Base-by-base conservation (phyloP, 106 monocot genomes). In the Triglochin maritima region DNA sequence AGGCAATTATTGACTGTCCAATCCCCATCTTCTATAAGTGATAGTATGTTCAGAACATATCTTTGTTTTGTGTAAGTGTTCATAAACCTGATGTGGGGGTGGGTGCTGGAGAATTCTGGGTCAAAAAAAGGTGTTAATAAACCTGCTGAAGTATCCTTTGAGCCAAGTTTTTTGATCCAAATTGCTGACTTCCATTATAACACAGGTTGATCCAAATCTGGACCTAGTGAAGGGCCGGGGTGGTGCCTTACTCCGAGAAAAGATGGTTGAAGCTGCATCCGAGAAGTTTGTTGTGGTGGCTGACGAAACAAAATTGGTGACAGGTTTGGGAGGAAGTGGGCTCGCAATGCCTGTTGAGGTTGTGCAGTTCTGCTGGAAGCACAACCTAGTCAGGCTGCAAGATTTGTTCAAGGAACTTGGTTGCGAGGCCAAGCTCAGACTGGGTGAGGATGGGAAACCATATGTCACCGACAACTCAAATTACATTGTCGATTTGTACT, bases 301-400 rank as follows among this genome's bases (percentile, higher is more conserved):
- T 0, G 92, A 99, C 56, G 92, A 99, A 10, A 99, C 92, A 14
- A 99, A 99, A 59, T 82, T 99, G 3, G 92, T 98, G 14, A 69
- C 74, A 7, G 98, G 88, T 3, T 78, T 98, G 13, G 98, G 98
- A 13, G 98, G 98, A 12, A 92, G 92, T 56, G 92, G 92, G 7
- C 73, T 98, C 4, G 96, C 96, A 41, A 98, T 98, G 98, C 98
- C 91, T 0, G 98, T 98, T 44, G 98, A 92, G 71, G 98, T 98
- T 7, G 98, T 98, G 57, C 88, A 98, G 67, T 92, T 98, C 72
- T 92, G 98, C 69, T 98, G 92, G 98, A 88, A 92, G 62, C 84
- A 91, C 69, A 98, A 98, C 59, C 73, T 79, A 56, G 74, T 57
- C 2, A 86, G 91, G 74, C 62, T 96, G 80, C 90, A 88, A 71